A percentile compares a stretch with the other conserved stretches of the same genome.
Conservation (phyloP, 2,329 filamentous ascomycete genomes). For the Neopestalotiopsis clavispora region DNA sequence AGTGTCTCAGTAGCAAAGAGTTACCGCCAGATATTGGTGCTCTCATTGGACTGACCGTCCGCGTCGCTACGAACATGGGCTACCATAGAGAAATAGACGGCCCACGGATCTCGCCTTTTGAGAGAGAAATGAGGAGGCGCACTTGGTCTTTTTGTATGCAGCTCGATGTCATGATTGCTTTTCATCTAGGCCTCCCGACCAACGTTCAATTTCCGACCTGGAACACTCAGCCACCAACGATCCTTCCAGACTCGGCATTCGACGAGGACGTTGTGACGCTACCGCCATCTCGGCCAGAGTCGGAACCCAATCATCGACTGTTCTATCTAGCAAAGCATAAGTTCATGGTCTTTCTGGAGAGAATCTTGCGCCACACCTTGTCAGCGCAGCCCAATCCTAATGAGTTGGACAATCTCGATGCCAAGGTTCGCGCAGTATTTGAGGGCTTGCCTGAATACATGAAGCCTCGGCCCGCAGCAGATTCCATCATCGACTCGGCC, state of each 20-base stretch:
- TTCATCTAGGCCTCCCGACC: conserved; percentile 9
- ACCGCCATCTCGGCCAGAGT: background rate
- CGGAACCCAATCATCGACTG: background rate
- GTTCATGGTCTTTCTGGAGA: conserved; percentile 12
- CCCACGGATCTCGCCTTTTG: background rate
- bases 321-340: conserved; percentile 5
- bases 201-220: conserved; percentile 11
- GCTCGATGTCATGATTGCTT: conserved; percentile 9
- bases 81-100: background rate
- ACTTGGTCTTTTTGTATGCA: conserved; percentile 16
- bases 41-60: background rate
- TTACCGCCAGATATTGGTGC: conserved; percentile 9
- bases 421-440: conserved; percentile 2
- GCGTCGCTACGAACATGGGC: conserved; percentile 9
- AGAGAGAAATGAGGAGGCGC: conserved; percentile 12
- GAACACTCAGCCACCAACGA: conserved; percentile 1
- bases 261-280: background rate
- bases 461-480: background rate
- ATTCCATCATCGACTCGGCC: conserved; percentile 8
- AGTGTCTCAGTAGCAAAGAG: conserved; percentile 3
- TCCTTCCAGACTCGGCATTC: conserved; percentile 4
- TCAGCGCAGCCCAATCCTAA: background rate
- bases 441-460: background rate
- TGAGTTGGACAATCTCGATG: background rate
- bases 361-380: conserved; percentile 10